Evolutionary conservation across 2,329 filamentous ascomycete genomes (phyloP), one percentile per base, ranked within the genome.

Genomic region (Diaporthe sp.): DNA sequence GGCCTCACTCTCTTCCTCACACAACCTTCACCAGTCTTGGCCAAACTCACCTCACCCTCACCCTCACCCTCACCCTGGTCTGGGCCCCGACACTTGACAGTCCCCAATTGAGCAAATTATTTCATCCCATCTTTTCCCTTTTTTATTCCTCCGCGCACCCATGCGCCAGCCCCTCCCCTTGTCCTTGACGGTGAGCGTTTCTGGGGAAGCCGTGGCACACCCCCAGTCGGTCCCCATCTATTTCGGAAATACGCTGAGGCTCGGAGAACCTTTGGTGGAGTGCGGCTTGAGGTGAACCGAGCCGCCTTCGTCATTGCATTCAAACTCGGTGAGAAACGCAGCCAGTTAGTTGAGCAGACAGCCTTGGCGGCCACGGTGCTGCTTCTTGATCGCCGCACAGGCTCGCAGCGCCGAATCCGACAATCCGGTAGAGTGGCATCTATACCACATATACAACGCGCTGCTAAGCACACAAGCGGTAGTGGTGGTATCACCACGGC

Each of bases 51-150:
- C 63, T 39, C 47, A 22, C 63, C n/a, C n/a, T n/a, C n/a, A n/a
- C n/a, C n/a, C n/a, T n/a, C n/a, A n/a, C n/a, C n/a, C 63, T 37
- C 22, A 32, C 44, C 30, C 61, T 66, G 44, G 30, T 47, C 61
- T 44, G 51, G 47, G 61, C 30, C 32, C 63, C n/a, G 63, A 68
- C 47, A 53, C 47, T 30, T 71, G 56, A 71, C 56, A 42, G 50
- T 32, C 42, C 58, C 69, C n/a, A 25, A 50, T 58, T 58, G 69
- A 71, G 69, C 69, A 71, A 61, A 58, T 71, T 42, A 71, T 63
- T 63, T 53, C 69, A 53, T 63, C 63, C 44, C 63, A 53, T 68
- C 63, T 68, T 68, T 68, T 68, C 9, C 47, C 15, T n/a, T 53
- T 30, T 53, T 53, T 53, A 12, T 53, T 53, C 47, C 63, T 68